Evolutionary conservation across 495 filamentous ascomycete genomes (phyloP).

Genomic region (Beverwykella pulmonaria): DNA sequence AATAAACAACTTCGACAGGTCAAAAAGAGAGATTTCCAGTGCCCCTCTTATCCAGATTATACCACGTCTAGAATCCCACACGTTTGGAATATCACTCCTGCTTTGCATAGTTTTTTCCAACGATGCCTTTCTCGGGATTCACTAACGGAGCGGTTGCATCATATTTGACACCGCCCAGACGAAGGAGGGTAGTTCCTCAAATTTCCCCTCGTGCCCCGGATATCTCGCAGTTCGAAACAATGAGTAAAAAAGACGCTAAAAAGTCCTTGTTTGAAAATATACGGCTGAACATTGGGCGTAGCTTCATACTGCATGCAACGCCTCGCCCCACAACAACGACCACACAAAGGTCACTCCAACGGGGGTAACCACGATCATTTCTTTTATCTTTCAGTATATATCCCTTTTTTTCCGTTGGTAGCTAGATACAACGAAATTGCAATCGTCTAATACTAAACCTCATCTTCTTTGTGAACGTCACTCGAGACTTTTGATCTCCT

Average conservation of each 20-base stretch:
- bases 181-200: not conserved
- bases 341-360: too few relatives aligned
- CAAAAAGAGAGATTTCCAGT: too few relatives aligned
- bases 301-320: slow-evolving; percentile 16
- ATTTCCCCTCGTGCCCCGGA: not conserved
- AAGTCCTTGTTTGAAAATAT: not conserved
- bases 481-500: too few relatives aligned
- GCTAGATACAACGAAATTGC: too few relatives aligned
- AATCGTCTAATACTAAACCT: too few relatives aligned
- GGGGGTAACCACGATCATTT: too few relatives aligned
- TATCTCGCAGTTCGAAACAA: not conserved
- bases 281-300: slow-evolving; percentile 6
- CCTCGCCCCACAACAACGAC: too few relatives aligned
- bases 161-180: not conserved
- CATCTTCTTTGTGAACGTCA: too few relatives aligned
- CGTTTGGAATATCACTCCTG: not conserved
- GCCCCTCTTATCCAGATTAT: too few relatives aligned
- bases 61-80: not conserved
- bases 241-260: not conserved
- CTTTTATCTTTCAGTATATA: too few relatives aligned
- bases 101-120: not conserved
- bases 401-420: too few relatives aligned
- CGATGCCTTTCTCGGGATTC: not conserved
- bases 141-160: not conserved
- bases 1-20: too few relatives aligned